Evolutionary conservation across 2,329 filamentous ascomycete genomes (phyloP).

Genomic region (Chaetomium sp.): DNA sequence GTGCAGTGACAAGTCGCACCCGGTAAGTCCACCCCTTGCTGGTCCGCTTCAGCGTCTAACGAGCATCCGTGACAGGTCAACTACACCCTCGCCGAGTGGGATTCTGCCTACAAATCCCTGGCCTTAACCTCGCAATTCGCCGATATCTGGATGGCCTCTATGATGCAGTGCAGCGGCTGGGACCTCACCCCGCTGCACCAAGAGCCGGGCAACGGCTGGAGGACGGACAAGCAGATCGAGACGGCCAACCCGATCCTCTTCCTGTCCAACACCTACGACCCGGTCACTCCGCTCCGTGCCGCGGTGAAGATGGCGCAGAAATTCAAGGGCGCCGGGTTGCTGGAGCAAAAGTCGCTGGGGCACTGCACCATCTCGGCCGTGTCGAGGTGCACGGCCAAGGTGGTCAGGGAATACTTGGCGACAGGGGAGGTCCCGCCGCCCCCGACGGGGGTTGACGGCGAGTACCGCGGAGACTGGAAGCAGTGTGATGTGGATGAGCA

Average conservation of each 20-base stretch:
- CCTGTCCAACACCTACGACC: constrained; percentile 59
- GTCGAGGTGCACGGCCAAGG: constrained; percentile 43
- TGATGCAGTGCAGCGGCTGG: constrained; percentile 34
- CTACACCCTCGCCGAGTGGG: constrained; percentile 38
- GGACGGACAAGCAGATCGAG: constrained; percentile 39
- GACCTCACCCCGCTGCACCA: constrained; percentile 30
- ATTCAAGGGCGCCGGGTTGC: constrained; percentile 43
- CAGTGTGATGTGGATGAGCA: constrained; percentile 29
- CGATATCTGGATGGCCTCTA: constrained; percentile 41
- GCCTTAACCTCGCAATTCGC: constrained; percentile 41
- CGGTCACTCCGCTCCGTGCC: constrained; percentile 58
- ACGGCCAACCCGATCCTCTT: constrained; percentile 59
- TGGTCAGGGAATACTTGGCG: constrained; percentile 42
- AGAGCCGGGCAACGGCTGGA: constrained; percentile 35
- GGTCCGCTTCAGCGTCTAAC: not conserved
- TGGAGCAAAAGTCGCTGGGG: constrained; percentile 43
- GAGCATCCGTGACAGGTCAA: constrained; percentile 34
- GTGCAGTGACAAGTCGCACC: constrained; percentile 40
- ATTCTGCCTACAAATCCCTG: constrained; percentile 38
- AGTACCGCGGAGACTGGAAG: constrained; percentile 28
- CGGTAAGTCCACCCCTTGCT: constrained; percentile 23
- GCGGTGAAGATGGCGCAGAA: constrained; percentile 46
- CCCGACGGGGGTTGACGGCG: constrained; percentile 22
- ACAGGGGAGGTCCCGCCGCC: constrained; percentile 41
- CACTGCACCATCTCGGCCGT: constrained; percentile 43